A percentile compares a stretch with the other conserved stretches of the same genome.
These are phyloP conservation scores for Dactylellina cionopaga DNA, from an alignment of 2,329 filamentous ascomycete species.

Conservation along the genomic window DNA sequence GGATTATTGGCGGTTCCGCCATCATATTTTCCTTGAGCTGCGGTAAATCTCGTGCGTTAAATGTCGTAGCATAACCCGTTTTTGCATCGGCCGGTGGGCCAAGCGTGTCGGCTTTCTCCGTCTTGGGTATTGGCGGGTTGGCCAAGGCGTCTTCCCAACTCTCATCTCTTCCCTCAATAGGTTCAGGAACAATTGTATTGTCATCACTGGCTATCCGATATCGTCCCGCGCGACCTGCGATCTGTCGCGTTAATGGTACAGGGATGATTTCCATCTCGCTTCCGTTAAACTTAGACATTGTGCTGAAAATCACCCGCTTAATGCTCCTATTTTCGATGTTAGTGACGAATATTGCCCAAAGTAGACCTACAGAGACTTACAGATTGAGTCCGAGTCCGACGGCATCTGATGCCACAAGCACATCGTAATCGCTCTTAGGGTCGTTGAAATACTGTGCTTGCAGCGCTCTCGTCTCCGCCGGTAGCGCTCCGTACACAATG, in stretches of 20 bases:
- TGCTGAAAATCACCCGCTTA: constrained; percentile 88
- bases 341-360: not conserved
- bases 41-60: constrained; percentile 18
- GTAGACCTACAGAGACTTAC: constrained; percentile 62
- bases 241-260: constrained; percentile 88
- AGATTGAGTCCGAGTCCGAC: constrained; percentile 98
- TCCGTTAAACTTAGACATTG: constrained; percentile 77
- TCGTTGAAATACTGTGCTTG: constrained; percentile 96
- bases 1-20: constrained; percentile 63
- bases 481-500: constrained; percentile 89
- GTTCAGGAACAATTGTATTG: constrained; percentile 61
- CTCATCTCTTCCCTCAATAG: constrained; percentile 51
- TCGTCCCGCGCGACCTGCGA: constrained; percentile 88
- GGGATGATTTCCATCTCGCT: constrained; percentile 68
- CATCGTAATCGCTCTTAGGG: constrained; percentile 94
- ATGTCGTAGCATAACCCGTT: constrained; percentile 33
- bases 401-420: constrained; percentile 90
- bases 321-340: constrained; percentile 67
- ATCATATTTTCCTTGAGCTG: constrained; percentile 32
- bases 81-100: constrained; percentile 31
- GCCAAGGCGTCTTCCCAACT: constrained; percentile 43
- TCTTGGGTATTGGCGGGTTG: constrained; percentile 67
- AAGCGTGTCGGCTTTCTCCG: constrained; percentile 69
- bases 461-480: constrained; percentile 89
- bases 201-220: constrained; percentile 73